Evolutionary conservation across 2,329 filamentous ascomycete genomes (phyloP).

Genomic region (Aspergillus aculeatinus): DNA sequence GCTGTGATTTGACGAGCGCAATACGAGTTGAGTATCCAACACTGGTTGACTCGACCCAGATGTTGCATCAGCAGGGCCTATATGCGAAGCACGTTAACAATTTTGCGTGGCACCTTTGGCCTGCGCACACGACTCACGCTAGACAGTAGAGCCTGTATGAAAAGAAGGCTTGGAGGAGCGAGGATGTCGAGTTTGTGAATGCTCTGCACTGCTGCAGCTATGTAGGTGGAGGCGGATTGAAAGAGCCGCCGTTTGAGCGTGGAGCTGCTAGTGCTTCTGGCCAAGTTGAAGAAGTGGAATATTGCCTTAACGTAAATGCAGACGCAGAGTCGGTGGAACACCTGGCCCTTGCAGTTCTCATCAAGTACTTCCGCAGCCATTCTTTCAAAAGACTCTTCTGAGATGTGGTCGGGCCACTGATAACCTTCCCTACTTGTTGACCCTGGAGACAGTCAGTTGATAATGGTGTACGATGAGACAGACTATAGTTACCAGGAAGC

Average conservation of each 20-base stretch:
- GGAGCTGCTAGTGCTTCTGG: background rate
- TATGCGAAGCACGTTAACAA: background rate
- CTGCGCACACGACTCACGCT: background rate
- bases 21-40: background rate
- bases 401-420: background rate
- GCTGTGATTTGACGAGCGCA: background rate
- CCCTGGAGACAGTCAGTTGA: background rate
- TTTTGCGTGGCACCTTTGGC: background rate
- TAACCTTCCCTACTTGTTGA: background rate
- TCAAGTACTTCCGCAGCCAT: background rate
- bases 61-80: background rate
- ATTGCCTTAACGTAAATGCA: background rate
- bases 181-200: background rate
- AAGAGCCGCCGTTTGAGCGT: background rate
- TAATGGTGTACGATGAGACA: background rate
- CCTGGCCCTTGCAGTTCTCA: background rate
- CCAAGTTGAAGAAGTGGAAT: background rate
- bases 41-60: background rate
- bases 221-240: background rate
- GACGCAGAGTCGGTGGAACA: background rate
- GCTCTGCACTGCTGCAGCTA: background rate
- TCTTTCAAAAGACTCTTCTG: background rate
- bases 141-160: background rate
- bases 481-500: background rate
- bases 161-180: background rate